phyloP scores from a whole-genome alignment of 108 stramenopile species.

The Cyclotella baltica region DNA sequence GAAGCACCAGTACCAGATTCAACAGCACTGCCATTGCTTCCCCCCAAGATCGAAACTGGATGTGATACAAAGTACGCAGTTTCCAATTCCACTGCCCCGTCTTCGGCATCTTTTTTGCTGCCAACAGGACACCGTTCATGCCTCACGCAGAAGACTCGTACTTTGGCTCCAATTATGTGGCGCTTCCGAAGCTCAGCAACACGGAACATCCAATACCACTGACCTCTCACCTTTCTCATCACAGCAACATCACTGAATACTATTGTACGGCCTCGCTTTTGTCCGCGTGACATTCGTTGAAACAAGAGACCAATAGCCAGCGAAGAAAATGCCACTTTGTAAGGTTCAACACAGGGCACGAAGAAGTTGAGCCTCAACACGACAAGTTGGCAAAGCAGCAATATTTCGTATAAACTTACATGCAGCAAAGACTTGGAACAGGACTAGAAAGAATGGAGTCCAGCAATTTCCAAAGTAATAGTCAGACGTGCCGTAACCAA shows the following conservation, averaged over 20 bases:
- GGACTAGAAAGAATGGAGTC: slow-evolving; percentile 85
- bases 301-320: slow-evolving; percentile 94
- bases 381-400: not conserved
- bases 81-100: slow-evolving; percentile 43
- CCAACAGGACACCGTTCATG: slow-evolving; percentile 78
- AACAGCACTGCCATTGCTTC: slow-evolving; percentile 7
- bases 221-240: slow-evolving; percentile 78
- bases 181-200: slow-evolving; percentile 92
- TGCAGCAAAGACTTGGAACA: slow-evolving; percentile 84
- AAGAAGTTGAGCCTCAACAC: not conserved
- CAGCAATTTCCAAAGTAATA: slow-evolving; percentile 95
- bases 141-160: slow-evolving; percentile 90
- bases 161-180: slow-evolving; percentile 91
- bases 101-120: slow-evolving; percentile 54
- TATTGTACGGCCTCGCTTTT: slow-evolving; percentile 89
- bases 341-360: not conserved
- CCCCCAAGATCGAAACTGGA: slow-evolving; percentile 43
- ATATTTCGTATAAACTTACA: not conserved
- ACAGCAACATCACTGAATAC: slow-evolving; percentile 91
- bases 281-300: slow-evolving; percentile 88
- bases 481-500: slow-evolving; percentile 95
- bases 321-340: slow-evolving; percentile 82
- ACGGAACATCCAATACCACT: slow-evolving; percentile 92
- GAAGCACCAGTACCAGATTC: not conserved
- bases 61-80: slow-evolving; percentile 51